Base-by-base conservation (phyloP, 2,329 filamentous ascomycete species). In the Diaporthe longicolla region DNA sequence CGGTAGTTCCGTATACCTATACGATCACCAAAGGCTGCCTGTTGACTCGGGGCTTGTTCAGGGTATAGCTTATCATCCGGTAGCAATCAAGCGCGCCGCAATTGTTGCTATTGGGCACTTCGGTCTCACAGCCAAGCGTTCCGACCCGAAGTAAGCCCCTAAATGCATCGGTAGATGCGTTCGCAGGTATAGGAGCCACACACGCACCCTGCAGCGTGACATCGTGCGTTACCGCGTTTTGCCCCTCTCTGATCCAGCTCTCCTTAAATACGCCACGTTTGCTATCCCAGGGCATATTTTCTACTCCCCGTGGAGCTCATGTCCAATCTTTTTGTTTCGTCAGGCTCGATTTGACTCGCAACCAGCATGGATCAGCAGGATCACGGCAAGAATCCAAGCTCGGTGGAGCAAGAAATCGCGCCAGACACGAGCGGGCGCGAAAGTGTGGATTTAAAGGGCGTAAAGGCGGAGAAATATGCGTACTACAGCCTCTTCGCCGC, bases 401-500 rank as follows among this genome's bases (percentile, higher is more conserved):
- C 32, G 32, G 17, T 24, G 24, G n/a, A 21, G n/a, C 15, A 68
- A 4, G 48, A 19, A 26, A 11, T 26, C 4, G 7, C 32, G 48
- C 29, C 10, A 3, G 21, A 54, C 13, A 21, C 15, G 2, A 5
- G 9, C 21, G n/a, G 40, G 19, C 55, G n/a, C 17, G 21, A 7
- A 2, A 26, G 4, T 19, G n/a, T 24, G 0, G 17, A 26, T 3
- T 21, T 5, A 1, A 68, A 68, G 37, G 32, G 45, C n/a, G 24
- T 54, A 17, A 54, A 9, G 10, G 63, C 48, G 26, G 63, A 68
- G 29, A 68, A 68, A 29, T 54, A 54, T 40, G 63, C 63, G 29
- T 68, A 68, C 32, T 68, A 68, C 17, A 35, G 63, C 9, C 32
- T 68, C n/a, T 68, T 68, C n/a, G 45, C 48, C 6, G 63, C 63